phyloP scores from a whole-genome alignment of 495 filamentous ascomycete species.

The Pyrenula aspistea region DNA sequence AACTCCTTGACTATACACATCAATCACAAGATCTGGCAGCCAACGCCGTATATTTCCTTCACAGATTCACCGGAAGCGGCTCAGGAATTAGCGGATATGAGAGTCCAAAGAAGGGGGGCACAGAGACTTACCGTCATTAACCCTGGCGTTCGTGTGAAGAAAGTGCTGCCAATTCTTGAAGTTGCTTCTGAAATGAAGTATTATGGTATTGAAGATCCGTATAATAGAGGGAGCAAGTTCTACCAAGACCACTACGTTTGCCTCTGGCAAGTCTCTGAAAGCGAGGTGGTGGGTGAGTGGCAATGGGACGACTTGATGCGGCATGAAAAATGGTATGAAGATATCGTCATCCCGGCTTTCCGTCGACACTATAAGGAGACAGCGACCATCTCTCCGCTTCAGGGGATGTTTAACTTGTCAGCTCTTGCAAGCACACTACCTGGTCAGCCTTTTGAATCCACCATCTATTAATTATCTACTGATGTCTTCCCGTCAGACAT shows the following conservation, averaged over 20 bases:
- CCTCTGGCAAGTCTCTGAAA: conserved; percentile 9
- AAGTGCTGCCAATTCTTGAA: conserved; percentile 7
- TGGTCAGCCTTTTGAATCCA: conserved; percentile 3
- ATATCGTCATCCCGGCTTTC: conserved; percentile 10
- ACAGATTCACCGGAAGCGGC: conserved; percentile 4
- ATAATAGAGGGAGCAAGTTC: conserved; percentile 9
- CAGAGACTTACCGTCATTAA: conserved; percentile 8
- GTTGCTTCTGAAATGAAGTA: conserved; percentile 7
- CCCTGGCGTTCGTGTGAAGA: conserved; percentile 6
- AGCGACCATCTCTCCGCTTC: background rate
- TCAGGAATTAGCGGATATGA: conserved; percentile 3
- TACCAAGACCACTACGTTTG: conserved; percentile 9
- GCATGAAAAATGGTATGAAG: conserved; percentile 9
- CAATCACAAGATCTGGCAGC: conserved; percentile 6
- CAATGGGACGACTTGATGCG: conserved; percentile 4
- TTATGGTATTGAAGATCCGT: conserved; percentile 6
- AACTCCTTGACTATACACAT: conserved; percentile 8
- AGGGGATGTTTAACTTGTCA: conserved; percentile 3
- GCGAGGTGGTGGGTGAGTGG: conserved; percentile 8
- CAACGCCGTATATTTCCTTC: conserved; percentile 9
- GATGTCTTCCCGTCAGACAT: too few relatives aligned
- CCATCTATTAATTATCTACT: too few relatives aligned
- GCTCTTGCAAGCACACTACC: background rate
- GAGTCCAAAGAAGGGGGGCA: conserved; percentile 2
- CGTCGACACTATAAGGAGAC: conserved; percentile 1